Conservation (phyloP, 2,329 filamentous ascomycete species). For the Trichophyton mentagrophytes region DNA sequence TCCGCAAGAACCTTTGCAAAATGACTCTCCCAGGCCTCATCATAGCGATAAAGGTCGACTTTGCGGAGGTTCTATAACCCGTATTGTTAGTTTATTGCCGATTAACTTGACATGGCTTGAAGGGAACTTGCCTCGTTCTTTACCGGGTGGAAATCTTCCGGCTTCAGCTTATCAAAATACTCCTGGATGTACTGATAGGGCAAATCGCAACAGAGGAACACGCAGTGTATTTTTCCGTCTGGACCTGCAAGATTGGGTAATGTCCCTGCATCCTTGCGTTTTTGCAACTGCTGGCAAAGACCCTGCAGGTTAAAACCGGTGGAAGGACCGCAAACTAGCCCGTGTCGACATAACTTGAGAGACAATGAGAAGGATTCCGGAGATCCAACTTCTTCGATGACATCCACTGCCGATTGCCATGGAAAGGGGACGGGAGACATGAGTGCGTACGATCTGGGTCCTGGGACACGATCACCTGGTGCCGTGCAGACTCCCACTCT, state of each 20-base stretch:
- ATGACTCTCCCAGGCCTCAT: slow-evolving; percentile 38
- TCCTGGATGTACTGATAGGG: slow-evolving; percentile 51
- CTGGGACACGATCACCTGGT: slow-evolving; percentile 45
- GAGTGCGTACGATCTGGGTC: slow-evolving; percentile 42
- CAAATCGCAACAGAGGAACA: slow-evolving; percentile 51
- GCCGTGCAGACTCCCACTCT: slow-evolving; percentile 41
- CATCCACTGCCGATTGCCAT: slow-evolving; percentile 44
- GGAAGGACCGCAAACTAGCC: slow-evolving; percentile 48
- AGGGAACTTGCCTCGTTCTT: slow-evolving; percentile 29
- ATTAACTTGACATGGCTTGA: background rate
- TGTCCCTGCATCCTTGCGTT: slow-evolving; percentile 35
- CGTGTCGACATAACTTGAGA: slow-evolving; percentile 43
- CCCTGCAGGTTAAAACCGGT: slow-evolving; percentile 48
- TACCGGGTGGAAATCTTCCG: slow-evolving; percentile 39
- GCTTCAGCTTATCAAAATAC: slow-evolving; percentile 46
- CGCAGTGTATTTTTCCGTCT: slow-evolving; percentile 39
- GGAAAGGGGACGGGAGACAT: slow-evolving; percentile 44
- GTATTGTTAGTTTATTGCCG: background rate
- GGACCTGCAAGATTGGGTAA: slow-evolving; percentile 33
- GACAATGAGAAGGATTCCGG: slow-evolving; percentile 43
- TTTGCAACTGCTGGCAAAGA: slow-evolving; percentile 39
- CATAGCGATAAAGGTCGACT: slow-evolving; percentile 44
- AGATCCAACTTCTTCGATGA: slow-evolving; percentile 45
- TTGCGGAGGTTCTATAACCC: slow-evolving; percentile 31
- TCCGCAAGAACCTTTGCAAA: slow-evolving; percentile 24